These are phyloP conservation scores for Penicillium expansum DNA, from an alignment of 2,329 filamentous ascomycete genomes.

Conservation along the genomic window DNA sequence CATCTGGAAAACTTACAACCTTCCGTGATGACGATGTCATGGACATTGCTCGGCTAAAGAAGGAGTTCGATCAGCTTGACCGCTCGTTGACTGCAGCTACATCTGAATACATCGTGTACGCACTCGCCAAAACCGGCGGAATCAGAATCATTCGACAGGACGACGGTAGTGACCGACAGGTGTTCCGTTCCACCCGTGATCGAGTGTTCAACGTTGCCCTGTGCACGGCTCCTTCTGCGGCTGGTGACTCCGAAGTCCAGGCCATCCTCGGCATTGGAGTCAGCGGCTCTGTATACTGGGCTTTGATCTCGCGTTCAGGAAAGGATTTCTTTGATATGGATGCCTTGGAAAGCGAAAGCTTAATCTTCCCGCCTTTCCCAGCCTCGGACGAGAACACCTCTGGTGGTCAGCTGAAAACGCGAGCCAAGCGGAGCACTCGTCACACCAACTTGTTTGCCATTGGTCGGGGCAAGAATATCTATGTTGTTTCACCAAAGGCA, in stretches of 20 bases:
- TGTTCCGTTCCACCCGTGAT: conserved; percentile 88
- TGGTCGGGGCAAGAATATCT: conserved; percentile 92
- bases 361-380: conserved; percentile 82
- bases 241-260: conserved; percentile 62
- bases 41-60: conserved; percentile 91
- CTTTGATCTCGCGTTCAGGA: conserved; percentile 70
- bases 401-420: conserved; percentile 90
- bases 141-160: conserved; percentile 92
- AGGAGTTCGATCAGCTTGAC: conserved; percentile 96
- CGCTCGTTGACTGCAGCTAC: conserved; percentile 88
- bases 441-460: conserved; percentile 95
- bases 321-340: conserved; percentile 77
- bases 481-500: conserved; percentile 68
- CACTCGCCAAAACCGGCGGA: conserved; percentile 87
- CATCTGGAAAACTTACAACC: conserved; percentile 50
- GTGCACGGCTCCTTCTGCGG: conserved; percentile 62
- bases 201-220: conserved; percentile 92
- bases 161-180: conserved; percentile 84
- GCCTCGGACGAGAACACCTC: conserved; percentile 86
- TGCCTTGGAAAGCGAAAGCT: conserved; percentile 78
- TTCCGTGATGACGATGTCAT: conserved; percentile 79
- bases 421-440: conserved; percentile 81
- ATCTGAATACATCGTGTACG: conserved; percentile 88
- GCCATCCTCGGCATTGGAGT: conserved; percentile 88
- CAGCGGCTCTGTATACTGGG: conserved; percentile 96